Conservation (phyloP, 257 asterid genomes). For the Craterostigma plantagineum region DNA sequence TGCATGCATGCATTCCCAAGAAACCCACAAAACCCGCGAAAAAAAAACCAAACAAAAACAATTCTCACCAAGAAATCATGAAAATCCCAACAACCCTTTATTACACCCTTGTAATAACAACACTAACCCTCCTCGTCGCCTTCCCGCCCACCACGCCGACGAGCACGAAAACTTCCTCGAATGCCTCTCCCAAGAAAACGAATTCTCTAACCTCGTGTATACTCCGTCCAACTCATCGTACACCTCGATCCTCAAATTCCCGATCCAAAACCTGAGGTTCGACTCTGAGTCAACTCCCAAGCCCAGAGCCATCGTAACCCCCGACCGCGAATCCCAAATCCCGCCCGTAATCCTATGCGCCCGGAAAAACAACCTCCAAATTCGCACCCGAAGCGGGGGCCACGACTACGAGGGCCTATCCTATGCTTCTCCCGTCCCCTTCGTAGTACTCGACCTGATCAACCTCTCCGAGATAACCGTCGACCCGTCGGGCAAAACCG, state of each 20-base stretch:
- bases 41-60: too few relatives aligned
- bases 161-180: too few relatives aligned
- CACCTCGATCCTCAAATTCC: slow-evolving; percentile 9
- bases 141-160: too few relatives aligned
- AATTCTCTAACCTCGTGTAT: slow-evolving; percentile 5
- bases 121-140: too few relatives aligned
- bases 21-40: too few relatives aligned
- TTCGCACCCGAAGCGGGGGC: slow-evolving; percentile 36
- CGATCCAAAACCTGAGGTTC: slow-evolving; percentile 19
- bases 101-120: too few relatives aligned
- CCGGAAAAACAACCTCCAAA: slow-evolving; percentile 9
- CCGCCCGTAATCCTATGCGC: slow-evolving; percentile 15
- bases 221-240: slow-evolving; percentile 13
- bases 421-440: slow-evolving; percentile 10
- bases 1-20: too few relatives aligned
- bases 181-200: too few relatives aligned
- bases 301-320: slow-evolving; percentile 22
- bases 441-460: slow-evolving; percentile 22
- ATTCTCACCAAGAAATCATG: too few relatives aligned
- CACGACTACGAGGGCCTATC: slow-evolving; percentile 39
- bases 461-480: slow-evolving; percentile 9
- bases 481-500: slow-evolving; percentile 3
- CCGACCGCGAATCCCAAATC: slow-evolving; percentile 9
- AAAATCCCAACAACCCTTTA: too few relatives aligned
- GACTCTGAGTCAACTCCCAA: slow-evolving; percentile 12